Evolutionary conservation across 2,329 filamentous ascomycete species (phyloP).

Genomic region (Sporothrix mexicana): DNA sequence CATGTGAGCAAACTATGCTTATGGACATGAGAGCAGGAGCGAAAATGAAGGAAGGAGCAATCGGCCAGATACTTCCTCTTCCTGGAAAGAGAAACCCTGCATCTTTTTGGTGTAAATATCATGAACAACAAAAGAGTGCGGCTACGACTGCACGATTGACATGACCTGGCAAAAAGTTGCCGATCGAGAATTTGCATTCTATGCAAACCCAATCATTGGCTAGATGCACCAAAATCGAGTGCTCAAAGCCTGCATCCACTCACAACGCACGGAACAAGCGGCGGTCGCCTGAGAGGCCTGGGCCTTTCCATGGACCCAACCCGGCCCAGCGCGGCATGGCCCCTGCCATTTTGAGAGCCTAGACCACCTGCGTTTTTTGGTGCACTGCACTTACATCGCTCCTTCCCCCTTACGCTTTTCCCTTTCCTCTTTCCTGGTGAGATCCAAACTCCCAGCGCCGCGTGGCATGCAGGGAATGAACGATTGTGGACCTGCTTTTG

Average conservation of each 20-base stretch:
- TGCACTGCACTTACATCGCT: background rate
- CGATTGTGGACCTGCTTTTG: background rate
- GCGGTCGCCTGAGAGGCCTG: constrained; percentile 16
- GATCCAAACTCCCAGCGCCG: background rate
- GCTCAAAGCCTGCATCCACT: constrained; percentile 10
- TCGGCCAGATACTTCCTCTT: background rate
- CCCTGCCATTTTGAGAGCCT: background rate
- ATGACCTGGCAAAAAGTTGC: constrained; percentile 11
- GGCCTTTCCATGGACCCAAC: constrained; percentile 13
- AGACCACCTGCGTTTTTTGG: background rate
- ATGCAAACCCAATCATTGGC: background rate
- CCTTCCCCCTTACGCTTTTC: background rate
- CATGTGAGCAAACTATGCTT: background rate
- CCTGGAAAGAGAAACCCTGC: background rate
- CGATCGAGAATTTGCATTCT: background rate
- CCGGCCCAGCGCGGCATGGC: constrained; percentile 3
- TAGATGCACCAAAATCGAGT: background rate
- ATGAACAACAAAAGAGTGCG: background rate
- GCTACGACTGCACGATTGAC: background rate
- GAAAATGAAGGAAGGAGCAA: background rate
- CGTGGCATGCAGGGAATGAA: constrained; percentile 16
- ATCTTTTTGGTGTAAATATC: no score
- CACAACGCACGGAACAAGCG: constrained; percentile 26
- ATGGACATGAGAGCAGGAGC: background rate
- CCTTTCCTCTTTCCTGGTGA: background rate